Evolutionary conservation across 1,284 basidiomycete species (phyloP).

Genomic region (Cryptococcus depauperatus): DNA sequence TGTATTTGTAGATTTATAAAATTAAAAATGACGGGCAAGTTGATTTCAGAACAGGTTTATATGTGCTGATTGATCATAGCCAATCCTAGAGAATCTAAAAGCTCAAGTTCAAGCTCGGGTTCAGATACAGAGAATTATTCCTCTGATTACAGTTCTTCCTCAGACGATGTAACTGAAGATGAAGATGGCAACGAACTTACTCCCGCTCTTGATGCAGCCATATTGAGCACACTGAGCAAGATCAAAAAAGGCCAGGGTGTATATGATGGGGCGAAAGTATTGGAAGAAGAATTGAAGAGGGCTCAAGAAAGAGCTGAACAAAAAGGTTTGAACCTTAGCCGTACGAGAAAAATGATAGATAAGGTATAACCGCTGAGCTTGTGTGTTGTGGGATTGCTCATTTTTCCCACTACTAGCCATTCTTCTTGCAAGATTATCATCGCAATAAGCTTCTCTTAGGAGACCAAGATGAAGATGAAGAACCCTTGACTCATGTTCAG

Average conservation of each 20-base stretch:
- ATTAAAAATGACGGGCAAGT: conserved; percentile 4
- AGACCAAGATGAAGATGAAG: conserved; percentile 9
- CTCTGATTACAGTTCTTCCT: conserved; percentile 26
- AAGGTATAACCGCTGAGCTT: conserved; percentile 18
- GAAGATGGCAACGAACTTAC: conserved; percentile 94
- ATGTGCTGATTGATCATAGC: not conserved
- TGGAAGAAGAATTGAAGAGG: conserved; percentile 56
- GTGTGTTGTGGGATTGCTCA: not conserved
- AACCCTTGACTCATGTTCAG: conserved; percentile 62
- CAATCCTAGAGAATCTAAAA: not conserved
- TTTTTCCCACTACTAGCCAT: conserved; percentile 37
- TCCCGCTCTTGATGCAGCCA: conserved; percentile 87
- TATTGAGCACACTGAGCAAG: conserved; percentile 78
- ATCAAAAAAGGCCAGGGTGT: conserved; percentile 69
- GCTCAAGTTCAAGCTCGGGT: not conserved
- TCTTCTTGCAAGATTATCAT: conserved; percentile 47
- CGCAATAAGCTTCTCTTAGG: conserved; percentile 43
- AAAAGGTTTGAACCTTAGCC: conserved; percentile 43
- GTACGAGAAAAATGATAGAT: conserved; percentile 45
- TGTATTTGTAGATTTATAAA: conserved; percentile 11
- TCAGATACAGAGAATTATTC: conserved; percentile 6
- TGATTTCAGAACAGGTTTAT: not conserved
- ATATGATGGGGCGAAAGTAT: conserved; percentile 59
- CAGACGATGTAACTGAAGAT: conserved; percentile 71
- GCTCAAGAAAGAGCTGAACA: conserved; percentile 29